These are phyloP conservation scores for Diutina catenulata DNA, from an alignment of 1,139 yeast species.

Conservation along the genomic window DNA sequence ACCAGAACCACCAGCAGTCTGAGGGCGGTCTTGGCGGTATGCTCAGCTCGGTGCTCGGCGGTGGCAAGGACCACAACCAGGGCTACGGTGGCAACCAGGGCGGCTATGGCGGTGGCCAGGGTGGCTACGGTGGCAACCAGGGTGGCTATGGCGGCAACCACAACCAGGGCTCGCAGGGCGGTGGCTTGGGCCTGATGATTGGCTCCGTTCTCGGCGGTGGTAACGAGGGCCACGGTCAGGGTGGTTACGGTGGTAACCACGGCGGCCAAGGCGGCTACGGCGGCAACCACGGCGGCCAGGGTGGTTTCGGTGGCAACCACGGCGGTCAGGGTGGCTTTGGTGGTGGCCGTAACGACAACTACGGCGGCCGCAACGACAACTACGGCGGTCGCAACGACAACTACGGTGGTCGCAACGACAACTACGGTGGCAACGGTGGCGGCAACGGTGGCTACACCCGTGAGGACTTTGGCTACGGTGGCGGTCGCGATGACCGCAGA, in stretches of 20 bases:
- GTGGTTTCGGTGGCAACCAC: neutral
- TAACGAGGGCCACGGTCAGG: neutral
- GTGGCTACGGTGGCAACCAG: too few species aligned
- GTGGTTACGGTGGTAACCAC: neutral
- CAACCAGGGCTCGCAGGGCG: neutral
- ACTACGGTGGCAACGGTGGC: neutral
- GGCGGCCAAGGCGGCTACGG: neutral
- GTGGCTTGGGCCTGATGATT: neutral
- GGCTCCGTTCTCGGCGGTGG: conserved; percentile 2
- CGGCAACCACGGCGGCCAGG: neutral
- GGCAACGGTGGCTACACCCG: neutral
- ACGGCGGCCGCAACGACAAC: conserved; percentile 3
- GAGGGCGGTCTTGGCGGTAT: conserved; percentile 1
- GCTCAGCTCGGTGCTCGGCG: neutral
- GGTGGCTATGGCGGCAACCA: neutral
- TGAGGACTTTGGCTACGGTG: conserved; percentile 5
- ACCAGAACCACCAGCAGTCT: neutral
- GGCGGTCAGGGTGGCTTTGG: neutral
- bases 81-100: neutral
- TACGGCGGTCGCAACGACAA: neutral
- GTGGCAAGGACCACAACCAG: neutral
- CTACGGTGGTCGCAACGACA: neutral
- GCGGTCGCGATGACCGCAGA: conserved; percentile 1
- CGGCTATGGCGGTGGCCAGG: neutral
- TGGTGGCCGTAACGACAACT: conserved; percentile 1